These are phyloP conservation scores for Gnaphalium uliginosum DNA, from an alignment of 129 eudicot species.

Conservation along the genomic window DNA sequence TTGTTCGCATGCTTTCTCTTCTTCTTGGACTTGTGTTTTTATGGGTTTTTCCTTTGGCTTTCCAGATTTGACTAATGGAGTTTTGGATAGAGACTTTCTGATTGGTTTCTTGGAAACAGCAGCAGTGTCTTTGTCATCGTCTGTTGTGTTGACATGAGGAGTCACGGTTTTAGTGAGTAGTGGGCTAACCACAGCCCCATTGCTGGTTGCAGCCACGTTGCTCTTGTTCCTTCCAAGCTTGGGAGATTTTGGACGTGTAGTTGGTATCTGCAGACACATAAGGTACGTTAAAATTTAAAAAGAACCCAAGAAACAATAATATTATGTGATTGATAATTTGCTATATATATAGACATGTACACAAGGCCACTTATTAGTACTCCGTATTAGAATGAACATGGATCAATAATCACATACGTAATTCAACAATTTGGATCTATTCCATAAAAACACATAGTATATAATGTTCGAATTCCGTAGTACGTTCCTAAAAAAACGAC, in stretches of 20 bases:
- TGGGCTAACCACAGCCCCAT: constrained; percentile 48
- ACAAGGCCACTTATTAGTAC: neutral
- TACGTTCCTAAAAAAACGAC: neutral
- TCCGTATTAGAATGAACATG: neutral
- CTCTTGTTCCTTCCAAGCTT: constrained; percentile 87
- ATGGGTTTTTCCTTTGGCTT: constrained; percentile 42
- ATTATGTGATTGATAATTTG: no score
- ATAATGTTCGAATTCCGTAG: neutral
- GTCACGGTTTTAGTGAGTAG: constrained; percentile 27
- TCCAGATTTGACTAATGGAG: constrained; percentile 42
- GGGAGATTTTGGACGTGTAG: constrained; percentile 87
- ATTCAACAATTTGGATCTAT: neutral
- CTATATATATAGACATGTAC: neutral
- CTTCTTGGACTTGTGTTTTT: constrained; percentile 37
- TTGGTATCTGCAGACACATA: constrained; percentile 61
- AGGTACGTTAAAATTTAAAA: neutral
- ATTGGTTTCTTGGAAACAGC: constrained; percentile 47
- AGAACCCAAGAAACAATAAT: constrained; percentile 5
- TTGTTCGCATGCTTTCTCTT: constrained; percentile 32
- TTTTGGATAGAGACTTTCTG: constrained; percentile 50
- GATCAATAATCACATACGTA: neutral
- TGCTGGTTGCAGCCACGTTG: constrained; percentile 34
- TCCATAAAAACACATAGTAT: neutral
- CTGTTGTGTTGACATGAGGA: constrained; percentile 27
- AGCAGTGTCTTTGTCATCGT: constrained; percentile 28